A percentile compares a stretch with the other conserved stretches of the same genome.
Evolutionary conservation across 192 early-diverging fungal species (phyloP).

Genomic region (Gonapodya prolifera): DNA sequence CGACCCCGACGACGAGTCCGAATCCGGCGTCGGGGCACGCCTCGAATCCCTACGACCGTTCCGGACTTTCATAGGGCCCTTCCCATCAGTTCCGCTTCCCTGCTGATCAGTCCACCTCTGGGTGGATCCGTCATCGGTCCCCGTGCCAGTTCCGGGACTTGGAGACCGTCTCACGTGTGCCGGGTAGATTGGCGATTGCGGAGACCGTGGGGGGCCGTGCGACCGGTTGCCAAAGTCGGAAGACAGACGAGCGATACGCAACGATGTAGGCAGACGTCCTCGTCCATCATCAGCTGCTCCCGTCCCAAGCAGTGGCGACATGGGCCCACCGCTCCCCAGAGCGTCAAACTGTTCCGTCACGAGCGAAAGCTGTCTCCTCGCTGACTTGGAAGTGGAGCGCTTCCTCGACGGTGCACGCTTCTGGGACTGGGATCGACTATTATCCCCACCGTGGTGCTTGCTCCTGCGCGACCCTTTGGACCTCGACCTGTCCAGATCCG

Average conservation of each 20-base stretch:
- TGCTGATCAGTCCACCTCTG: background rate
- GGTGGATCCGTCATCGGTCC: background rate
- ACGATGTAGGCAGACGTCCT: background rate
- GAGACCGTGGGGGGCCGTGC: background rate
- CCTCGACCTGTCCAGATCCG: background rate
- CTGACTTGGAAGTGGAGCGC: too few species aligned
- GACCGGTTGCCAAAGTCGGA: background rate
- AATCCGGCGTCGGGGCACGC: background rate
- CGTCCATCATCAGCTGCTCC: background rate
- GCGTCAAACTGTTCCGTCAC: too few species aligned
- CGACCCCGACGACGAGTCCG: background rate
- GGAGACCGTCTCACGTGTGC: background rate
- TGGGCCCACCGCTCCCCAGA: too few species aligned
- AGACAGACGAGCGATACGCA: background rate
- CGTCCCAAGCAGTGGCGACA: too few species aligned
- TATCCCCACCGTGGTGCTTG: background rate
- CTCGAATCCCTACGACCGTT: background rate
- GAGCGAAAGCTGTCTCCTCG: too few species aligned
- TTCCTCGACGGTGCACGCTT: background rate
- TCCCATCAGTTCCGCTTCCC: background rate
- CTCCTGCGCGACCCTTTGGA: background rate
- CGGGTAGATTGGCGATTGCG: background rate
- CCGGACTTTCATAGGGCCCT: background rate
- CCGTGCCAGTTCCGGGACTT: too few species aligned
- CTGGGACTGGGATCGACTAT: too few species aligned